Evolutionary conservation across 305 asterid species (phyloP).

Genomic region (Withania somnifera): DNA sequence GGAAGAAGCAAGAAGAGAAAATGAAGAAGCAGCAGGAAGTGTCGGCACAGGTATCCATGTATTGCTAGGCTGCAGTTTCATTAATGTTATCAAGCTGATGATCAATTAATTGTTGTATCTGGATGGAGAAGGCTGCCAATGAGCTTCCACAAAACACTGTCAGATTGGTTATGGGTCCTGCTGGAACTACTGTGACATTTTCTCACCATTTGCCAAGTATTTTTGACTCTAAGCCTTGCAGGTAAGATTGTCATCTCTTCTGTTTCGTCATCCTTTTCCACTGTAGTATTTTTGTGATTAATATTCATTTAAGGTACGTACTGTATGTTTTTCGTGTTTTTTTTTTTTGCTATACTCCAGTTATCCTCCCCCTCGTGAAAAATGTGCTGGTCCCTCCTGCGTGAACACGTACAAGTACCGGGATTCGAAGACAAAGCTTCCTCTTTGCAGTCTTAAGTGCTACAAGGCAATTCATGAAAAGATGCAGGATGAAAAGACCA

Average conservation of each 20-base stretch:
- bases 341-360: constrained; percentile 31
- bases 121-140: constrained; percentile 56
- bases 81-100: not conserved
- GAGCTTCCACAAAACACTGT: constrained; percentile 62
- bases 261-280: not conserved
- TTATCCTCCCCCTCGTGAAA: constrained; percentile 84
- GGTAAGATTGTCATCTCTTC: constrained; percentile 17
- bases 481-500: constrained; percentile 16
- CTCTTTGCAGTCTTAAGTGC: constrained; percentile 90
- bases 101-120: not conserved
- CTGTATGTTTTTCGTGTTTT: not conserved
- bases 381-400: constrained; percentile 81
- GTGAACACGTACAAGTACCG: constrained; percentile 70
- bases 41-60: constrained; percentile 56
- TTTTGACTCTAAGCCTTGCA: constrained; percentile 41
- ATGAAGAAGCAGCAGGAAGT: constrained; percentile 77
- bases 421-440: constrained; percentile 75
- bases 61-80: not conserved
- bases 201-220: constrained; percentile 61
- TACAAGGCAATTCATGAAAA: constrained; percentile 63
- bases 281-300: not conserved
- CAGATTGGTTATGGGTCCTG: constrained; percentile 63
- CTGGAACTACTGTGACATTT: constrained; percentile 74
- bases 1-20: constrained; percentile 79
- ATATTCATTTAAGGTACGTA: not conserved